Base-by-base conservation (phyloP, 1,284 basidiomycete genomes). In the Sphagnurus paluster region DNA sequence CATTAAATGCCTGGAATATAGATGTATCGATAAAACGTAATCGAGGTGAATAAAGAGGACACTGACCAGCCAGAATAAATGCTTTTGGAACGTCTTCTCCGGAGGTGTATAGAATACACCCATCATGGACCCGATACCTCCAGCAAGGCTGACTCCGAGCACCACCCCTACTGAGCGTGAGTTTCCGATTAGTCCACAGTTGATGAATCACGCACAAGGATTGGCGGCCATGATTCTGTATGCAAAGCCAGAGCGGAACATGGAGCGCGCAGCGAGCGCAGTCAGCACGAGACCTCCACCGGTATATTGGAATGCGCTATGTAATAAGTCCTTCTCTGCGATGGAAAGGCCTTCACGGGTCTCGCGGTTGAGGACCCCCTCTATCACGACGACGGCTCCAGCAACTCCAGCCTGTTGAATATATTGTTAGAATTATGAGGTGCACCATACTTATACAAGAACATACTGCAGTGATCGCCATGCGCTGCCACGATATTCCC, bases 251-350 rank as follows among this genome's bases (percentile, higher is more conserved):
- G 80, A 84, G 52, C 69, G 78, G 70, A 93, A 93, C 64, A 95
- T 74, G 33, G 79, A 71, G 20, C 90, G 80, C 1, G 92, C 92
- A n/a, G 80, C 82, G 14, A 84, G 64, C 1, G 89, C 91, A 1
- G 90, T 93, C 20, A 92, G 65, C 2, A 75, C 75, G 17, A 95
- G 77, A 4, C 93, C 92, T 42, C 77, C 88, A 16, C 87, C 92
- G 6, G 92, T 91, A 58, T 93, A 95, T 59, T 80, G 82, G 75
- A 95, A 95, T 42, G 82, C 89, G 39, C 83, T 79, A 60, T 95
- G 80, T n/a, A 95, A 71, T 62, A 90, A 84, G 7, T 75, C 76
- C 48, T 74, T 79, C 63, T 92, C 89, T 0, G 71, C 72, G 0
- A 65, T 45, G 20, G 80, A 77, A 21, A 92, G 70, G 1, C 76